Evolutionary conservation across 768 basidiomycete species (phyloP).

Genomic region (Trametes cinnabarina): DNA sequence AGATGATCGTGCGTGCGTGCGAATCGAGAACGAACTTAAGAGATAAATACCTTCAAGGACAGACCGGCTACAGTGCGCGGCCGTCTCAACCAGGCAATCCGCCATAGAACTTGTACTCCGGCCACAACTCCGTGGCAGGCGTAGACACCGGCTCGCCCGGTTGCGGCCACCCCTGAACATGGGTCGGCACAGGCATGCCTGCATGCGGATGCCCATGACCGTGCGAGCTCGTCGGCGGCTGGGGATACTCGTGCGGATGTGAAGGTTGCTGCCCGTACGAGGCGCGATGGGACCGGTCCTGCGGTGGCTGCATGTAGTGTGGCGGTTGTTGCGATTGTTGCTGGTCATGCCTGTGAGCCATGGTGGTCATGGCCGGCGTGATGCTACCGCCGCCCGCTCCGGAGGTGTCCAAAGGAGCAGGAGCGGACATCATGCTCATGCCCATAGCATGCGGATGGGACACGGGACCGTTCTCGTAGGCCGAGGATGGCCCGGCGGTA

Average conservation of each 20-base stretch:
- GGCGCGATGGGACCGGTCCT: neutral
- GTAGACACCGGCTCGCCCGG: neutral
- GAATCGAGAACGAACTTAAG: neutral
- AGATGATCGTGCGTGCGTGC: no score
- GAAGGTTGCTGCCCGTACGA: conserved; percentile 1
- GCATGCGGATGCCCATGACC: neutral
- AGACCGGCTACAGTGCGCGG: neutral
- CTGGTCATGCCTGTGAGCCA: conserved; percentile 4
- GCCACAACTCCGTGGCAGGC: conserved; percentile 1
- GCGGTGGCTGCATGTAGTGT: neutral
- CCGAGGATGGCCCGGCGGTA: conserved; percentile 13
- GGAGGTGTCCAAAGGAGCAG: conserved; percentile 5
- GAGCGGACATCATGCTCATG: conserved; percentile 4
- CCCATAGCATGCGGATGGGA: conserved; percentile 1
- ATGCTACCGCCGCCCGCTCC: conserved; percentile 1
- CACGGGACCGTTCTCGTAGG: conserved; percentile 12
- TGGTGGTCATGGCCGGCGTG: conserved; percentile 11
- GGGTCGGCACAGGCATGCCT: neutral
- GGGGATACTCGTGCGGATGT: conserved; percentile 9
- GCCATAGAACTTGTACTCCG: conserved; percentile 4
- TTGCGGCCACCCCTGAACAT: conserved; percentile 9
- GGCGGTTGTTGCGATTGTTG: neutral
- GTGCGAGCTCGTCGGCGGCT: conserved; percentile 1
- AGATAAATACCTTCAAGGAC: neutral
- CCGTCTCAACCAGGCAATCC: neutral